These are phyloP conservation scores for Agrocybe pediades DNA, from an alignment of 768 basidiomycete genomes.

Conservation along the genomic window DNA sequence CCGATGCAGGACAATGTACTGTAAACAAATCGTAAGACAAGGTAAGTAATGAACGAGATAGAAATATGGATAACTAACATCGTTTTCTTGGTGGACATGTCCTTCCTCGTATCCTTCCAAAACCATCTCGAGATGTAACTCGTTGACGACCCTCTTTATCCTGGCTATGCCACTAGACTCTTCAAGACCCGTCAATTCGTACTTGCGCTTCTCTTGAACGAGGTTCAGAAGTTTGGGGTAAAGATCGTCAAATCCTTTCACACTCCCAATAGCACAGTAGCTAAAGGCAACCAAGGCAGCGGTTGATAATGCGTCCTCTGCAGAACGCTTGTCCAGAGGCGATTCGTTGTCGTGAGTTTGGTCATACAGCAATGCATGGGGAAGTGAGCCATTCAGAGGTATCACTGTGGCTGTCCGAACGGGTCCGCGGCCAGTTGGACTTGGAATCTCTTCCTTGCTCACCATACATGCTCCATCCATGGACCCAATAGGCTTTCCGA, in stretches of 20 bases:
- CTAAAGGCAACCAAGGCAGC: conserved; percentile 93
- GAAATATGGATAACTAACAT: conserved; percentile 54
- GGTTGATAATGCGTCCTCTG: conserved; percentile 94
- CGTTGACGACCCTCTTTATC: conserved; percentile 77
- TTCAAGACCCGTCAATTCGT: conserved; percentile 65
- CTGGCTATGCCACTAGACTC: conserved; percentile 58
- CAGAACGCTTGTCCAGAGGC: conserved; percentile 83
- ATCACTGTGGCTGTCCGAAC: conserved; percentile 72
- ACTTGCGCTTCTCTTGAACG: conserved; percentile 80
- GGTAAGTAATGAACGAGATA: background rate
- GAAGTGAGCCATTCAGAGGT: conserved; percentile 81
- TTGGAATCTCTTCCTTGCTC: conserved; percentile 71
- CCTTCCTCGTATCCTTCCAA: conserved; percentile 87
- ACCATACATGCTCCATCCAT: conserved; percentile 92
- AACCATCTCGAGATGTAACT: conserved; percentile 90
- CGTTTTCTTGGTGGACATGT: conserved; percentile 95
- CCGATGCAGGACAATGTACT: conserved; percentile 95
- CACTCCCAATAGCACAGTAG: conserved; percentile 85
- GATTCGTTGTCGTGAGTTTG: conserved; percentile 98
- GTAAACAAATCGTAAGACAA: background rate
- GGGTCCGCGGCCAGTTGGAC: conserved; percentile 84
- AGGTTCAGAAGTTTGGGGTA: conserved; percentile 94
- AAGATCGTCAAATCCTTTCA: conserved; percentile 96
- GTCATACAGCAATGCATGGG: conserved; percentile 95
- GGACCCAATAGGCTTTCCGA: conserved; percentile 94